phyloP scores from a whole-genome alignment of 2,329 filamentous ascomycete genomes.

The Cercospora zeae-maydis region DNA sequence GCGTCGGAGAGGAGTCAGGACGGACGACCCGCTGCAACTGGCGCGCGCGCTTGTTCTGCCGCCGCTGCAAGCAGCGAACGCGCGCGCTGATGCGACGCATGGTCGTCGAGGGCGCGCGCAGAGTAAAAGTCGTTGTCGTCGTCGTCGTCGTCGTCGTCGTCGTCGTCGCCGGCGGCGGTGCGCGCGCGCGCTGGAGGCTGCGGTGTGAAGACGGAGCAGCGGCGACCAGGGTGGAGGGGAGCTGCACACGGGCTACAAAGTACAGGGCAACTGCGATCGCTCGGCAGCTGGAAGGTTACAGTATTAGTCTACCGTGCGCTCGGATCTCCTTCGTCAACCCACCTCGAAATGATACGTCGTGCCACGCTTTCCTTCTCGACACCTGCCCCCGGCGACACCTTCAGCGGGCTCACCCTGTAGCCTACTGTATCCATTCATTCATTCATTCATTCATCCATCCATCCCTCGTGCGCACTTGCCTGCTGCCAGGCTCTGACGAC shows the following conservation, averaged over 20 bases:
- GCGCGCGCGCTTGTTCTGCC: constrained; percentile 5
- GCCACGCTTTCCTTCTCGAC: neutral
- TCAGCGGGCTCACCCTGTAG: neutral
- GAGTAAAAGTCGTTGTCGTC: too few relatives aligned
- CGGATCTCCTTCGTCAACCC: neutral
- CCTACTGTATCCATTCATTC: too few relatives aligned
- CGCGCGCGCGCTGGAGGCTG: neutral
- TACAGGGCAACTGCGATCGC: neutral
- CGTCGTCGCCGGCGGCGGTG: neutral
- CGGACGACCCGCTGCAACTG: constrained; percentile 5
- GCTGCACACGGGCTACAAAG: too few relatives aligned
- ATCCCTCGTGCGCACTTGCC: neutral
- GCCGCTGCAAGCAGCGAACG: neutral
- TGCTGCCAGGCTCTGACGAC: neutral
- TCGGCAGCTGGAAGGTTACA: neutral
- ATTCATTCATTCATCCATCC: neutral
- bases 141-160: too few relatives aligned
- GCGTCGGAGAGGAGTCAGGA: constrained; percentile 4
- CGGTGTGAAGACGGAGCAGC: neutral
- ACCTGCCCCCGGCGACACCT: neutral
- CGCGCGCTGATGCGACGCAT: too few relatives aligned
- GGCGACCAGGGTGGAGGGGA: neutral
- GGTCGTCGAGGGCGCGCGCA: neutral
- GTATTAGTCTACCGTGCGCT: neutral
- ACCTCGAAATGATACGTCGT: neutral